These are phyloP conservation scores for Colletotrichum eleusines DNA, from an alignment of 2,329 filamentous ascomycete species.

Conservation along the genomic window DNA sequence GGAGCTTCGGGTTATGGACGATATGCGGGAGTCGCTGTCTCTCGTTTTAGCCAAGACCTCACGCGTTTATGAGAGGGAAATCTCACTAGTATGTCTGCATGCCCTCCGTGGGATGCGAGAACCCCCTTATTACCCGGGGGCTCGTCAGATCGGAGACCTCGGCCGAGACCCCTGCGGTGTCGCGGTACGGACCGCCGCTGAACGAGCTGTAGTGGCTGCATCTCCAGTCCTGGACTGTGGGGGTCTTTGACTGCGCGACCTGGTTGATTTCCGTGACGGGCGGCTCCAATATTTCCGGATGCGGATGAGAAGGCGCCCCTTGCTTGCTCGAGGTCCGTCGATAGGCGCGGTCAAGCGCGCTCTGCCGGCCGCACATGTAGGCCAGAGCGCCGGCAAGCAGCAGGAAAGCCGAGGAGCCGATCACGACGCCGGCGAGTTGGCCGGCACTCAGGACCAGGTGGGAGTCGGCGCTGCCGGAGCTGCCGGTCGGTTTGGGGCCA, in stretches of 20 bases:
- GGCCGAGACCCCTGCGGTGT: constrained; percentile 1
- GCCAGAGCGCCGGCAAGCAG: constrained; percentile 59
- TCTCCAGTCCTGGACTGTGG: constrained; percentile 46
- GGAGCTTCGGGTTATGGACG: constrained; percentile 26
- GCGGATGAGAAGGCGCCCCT: not conserved
- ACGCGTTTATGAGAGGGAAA: not conserved
- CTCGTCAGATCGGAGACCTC: constrained; percentile 39
- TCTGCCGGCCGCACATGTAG: constrained; percentile 60
- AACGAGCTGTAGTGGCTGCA: constrained; percentile 44
- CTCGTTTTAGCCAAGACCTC: not conserved
- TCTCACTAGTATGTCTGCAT: constrained; percentile 47
- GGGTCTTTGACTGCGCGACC: constrained; percentile 45
- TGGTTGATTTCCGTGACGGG: constrained; percentile 34
- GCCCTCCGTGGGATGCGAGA: constrained; percentile 16
- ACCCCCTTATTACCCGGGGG: constrained; percentile 22
- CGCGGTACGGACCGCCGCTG: constrained; percentile 43
- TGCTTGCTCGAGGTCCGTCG: constrained; percentile 43
- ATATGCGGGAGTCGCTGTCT: constrained; percentile 18
- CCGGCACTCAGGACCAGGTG: constrained; percentile 51
- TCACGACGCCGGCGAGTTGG: constrained; percentile 70
- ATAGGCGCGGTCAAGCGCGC: constrained; percentile 54
- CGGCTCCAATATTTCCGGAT: not conserved
- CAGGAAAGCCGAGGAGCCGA: constrained; percentile 62
- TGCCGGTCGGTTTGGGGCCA: constrained; percentile 35
- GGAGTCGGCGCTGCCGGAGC: constrained; percentile 32